A percentile compares a stretch with the other conserved stretches of the same genome.
Evolutionary conservation across 1,284 basidiomycete species (phyloP).

Genomic region (Puccinia triticina): DNA sequence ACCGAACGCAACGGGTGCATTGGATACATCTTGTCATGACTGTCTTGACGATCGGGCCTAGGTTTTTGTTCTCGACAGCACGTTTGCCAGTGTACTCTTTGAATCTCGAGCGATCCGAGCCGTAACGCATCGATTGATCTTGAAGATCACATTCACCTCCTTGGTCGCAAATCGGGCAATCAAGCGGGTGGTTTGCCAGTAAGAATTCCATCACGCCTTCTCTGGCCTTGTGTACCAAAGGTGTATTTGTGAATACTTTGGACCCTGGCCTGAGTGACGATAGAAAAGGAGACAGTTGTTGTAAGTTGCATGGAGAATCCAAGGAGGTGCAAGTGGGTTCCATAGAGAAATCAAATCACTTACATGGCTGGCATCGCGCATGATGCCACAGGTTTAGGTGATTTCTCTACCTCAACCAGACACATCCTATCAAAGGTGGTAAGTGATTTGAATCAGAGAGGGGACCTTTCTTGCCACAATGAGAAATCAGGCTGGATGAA

Average conservation of each 20-base stretch:
- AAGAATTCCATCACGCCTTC: conserved; percentile 99
- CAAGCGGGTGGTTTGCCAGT: conserved; percentile 93
- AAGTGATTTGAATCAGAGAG: conserved; percentile 51
- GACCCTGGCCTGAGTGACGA: conserved; percentile 69
- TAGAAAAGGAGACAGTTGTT: neutral
- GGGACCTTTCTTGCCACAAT: neutral
- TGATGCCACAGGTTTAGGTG: conserved; percentile 87
- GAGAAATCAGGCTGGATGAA: conserved; percentile 1
- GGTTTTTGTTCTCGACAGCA: conserved; percentile 96
- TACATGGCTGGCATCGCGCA: conserved; percentile 93
- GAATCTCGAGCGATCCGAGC: conserved; percentile 93
- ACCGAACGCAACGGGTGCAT: conserved; percentile 97
- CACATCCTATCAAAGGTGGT: conserved; percentile 72
- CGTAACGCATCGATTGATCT: conserved; percentile 99
- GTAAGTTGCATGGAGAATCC: neutral
- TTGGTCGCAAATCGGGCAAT: conserved; percentile 98
- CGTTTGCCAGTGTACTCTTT: conserved; percentile 98
- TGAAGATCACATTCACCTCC: conserved; percentile 97
- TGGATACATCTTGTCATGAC: conserved; percentile 99
- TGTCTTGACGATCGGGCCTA: conserved; percentile 97
- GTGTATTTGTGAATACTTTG: conserved; percentile 94
- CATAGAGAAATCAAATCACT: neutral
- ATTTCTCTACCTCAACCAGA: conserved; percentile 91
- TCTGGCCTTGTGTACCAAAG: conserved; percentile 89
- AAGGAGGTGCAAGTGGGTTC: too few relatives aligned